Percentiles rank a stretch among this genome's conserved stretches.
These are phyloP conservation scores for Backusella macrospora DNA, from an alignment of 192 early-diverging fungal species.

Conservation along the genomic window DNA sequence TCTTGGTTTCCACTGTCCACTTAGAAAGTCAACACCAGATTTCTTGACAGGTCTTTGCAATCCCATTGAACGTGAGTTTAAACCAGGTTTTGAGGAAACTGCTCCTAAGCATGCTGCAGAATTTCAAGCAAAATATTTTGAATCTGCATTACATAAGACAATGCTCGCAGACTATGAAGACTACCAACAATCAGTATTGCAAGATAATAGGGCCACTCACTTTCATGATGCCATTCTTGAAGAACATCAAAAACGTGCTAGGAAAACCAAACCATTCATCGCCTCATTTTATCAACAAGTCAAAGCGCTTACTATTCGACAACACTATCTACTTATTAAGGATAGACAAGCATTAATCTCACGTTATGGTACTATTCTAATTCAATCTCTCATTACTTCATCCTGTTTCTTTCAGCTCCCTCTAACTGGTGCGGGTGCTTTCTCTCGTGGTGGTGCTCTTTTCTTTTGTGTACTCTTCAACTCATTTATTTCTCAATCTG, in stretches of 20 bases:
- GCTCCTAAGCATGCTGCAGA: conserved; percentile 62
- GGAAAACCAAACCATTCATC: conserved; percentile 59
- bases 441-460: conserved; percentile 79
- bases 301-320: conserved; percentile 58
- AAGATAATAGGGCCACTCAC: conserved; percentile 22
- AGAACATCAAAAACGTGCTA: conserved; percentile 54
- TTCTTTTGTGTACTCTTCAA: conserved; percentile 64
- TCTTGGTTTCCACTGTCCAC: conserved; percentile 64
- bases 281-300: conserved; percentile 68
- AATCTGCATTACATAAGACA: conserved; percentile 41
- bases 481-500: conserved; percentile 64
- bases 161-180: conserved; percentile 45
- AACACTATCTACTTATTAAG: conserved; percentile 62
- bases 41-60: conserved; percentile 74
- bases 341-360: conserved; percentile 54
- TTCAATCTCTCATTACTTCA: conserved; percentile 73
- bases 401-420: conserved; percentile 69
- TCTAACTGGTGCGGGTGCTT: conserved; percentile 60
- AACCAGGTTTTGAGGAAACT: conserved; percentile 54
- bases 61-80: conserved; percentile 52
- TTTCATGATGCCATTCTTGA: conserved; percentile 55
- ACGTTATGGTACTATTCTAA: conserved; percentile 49
- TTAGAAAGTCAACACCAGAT: conserved; percentile 70
- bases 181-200: conserved; percentile 43
- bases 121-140: conserved; percentile 62